phyloP scores from a whole-genome alignment of 1,284 basidiomycete genomes.

The Lentinula novae-zelandiae region DNA sequence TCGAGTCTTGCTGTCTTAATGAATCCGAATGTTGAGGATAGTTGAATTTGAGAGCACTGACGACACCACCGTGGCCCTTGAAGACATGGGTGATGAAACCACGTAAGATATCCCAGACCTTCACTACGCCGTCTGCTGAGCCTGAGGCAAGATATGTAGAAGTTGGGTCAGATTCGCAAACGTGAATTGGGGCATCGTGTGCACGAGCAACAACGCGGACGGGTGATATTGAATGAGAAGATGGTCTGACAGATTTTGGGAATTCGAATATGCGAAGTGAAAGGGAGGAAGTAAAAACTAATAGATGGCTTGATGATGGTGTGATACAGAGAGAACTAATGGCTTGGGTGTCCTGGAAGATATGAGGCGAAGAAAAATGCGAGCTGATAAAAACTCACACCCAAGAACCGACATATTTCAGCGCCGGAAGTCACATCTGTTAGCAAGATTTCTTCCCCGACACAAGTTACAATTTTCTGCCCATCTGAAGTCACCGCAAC shows the following conservation, averaged over 20 bases:
- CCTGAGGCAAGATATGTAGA: conserved; percentile 92
- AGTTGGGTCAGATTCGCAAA: conserved; percentile 83
- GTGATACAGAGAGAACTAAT: conserved; percentile 66
- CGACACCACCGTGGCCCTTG: conserved; percentile 94
- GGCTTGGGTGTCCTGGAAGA: conserved; percentile 56
- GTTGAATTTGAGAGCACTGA: conserved; percentile 85
- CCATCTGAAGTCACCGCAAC: conserved; percentile 83
- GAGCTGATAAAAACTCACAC: conserved; percentile 51
- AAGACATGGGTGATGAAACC: conserved; percentile 95
- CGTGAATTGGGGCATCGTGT: conserved; percentile 91
- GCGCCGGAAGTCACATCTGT: conserved; percentile 76
- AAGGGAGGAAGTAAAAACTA: conserved; percentile 67
- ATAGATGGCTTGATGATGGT: conserved; percentile 56
- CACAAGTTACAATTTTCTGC: conserved; percentile 76
- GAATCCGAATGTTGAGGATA: conserved; percentile 58
- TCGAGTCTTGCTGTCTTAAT: conserved; percentile 45
- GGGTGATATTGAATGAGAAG: conserved; percentile 53
- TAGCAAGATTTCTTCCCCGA: conserved; percentile 82
- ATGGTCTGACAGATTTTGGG: conserved; percentile 29
- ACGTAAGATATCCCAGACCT: conserved; percentile 90
- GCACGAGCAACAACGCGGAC: conserved; percentile 76
- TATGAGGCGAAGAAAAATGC: conserved; percentile 11
- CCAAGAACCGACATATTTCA: conserved; percentile 76
- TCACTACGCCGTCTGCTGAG: conserved; percentile 92
- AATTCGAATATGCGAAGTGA: conserved; percentile 69